Base-by-base conservation (phyloP, 805 yeast genomes). In the Kuraishia cidri region DNA sequence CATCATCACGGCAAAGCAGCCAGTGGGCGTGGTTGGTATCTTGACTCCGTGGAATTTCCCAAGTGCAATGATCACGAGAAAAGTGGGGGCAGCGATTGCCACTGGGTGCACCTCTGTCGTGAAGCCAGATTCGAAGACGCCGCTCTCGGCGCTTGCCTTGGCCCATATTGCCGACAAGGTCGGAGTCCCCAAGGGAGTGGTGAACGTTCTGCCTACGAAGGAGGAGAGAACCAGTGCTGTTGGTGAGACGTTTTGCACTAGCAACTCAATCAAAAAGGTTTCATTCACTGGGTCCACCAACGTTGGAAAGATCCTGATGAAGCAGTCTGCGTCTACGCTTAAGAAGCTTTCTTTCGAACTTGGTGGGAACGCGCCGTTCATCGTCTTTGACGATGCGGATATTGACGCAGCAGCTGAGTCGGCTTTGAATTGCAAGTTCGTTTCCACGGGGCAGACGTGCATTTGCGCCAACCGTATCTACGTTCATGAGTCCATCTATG, bases 1-100 rank as follows among this genome's bases (percentile, higher is more conserved):
- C 37, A 74, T 81, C 37, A 43, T 77, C 32, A 64, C 85, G 4
- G 43, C 75, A 37, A 69, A 73, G 43, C 86, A 80, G 50, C 90
- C 94, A 12, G 62, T 82, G 31, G 94, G 94, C 5, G 87, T 79
- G 1, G 79, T 82, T 45, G 88, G 87, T 7, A 72, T 82, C 34
- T 52, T 82, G 45, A 79, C 90, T 3, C 92, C 92, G 3, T 82
- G 92, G 92, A 82, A 83, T 54, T 83, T 82, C 54, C 94, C 94
- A 4, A 58, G 75, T 15, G 84, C 88, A 3, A 80, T 79, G 88
- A 76, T 79, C 39, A 68, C 86, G 5, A 62, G 87, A 42, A 80
- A 80, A 48, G 57, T 76, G 31, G 88, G 81, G 13, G 86, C 90
- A 20, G 86, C 85, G 3, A 47, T 79, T 17, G 88, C 92, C n/a